Evolutionary conservation across 2,329 filamentous ascomycete species (phyloP).

Genomic region (Ascochyta pisi): DNA sequence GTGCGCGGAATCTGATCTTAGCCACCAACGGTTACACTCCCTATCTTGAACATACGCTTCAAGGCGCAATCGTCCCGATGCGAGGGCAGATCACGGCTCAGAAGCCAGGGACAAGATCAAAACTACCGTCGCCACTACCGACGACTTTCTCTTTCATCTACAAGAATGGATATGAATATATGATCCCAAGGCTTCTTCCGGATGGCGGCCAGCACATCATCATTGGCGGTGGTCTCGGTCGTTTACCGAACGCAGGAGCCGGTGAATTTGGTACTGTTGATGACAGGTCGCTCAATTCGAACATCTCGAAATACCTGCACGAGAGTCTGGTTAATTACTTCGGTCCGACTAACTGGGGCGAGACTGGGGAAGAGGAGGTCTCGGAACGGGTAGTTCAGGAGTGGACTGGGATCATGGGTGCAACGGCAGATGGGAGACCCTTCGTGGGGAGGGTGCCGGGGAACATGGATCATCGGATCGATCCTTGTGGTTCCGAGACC

Average conservation of each 20-base stretch:
- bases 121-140: conserved; percentile 49
- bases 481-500: neutral
- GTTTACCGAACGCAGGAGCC: conserved; percentile 52
- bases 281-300: conserved; percentile 60
- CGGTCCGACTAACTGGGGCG: conserved; percentile 52
- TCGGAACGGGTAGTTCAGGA: conserved; percentile 45
- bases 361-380: conserved; percentile 23
- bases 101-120: conserved; percentile 46
- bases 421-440: conserved; percentile 58
- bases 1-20: conserved; percentile 31
- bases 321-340: conserved; percentile 58
- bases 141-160: conserved; percentile 69
- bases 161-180: conserved; percentile 69
- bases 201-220: conserved; percentile 60
- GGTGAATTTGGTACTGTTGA: conserved; percentile 63
- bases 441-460: conserved; percentile 55
- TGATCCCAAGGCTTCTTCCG: conserved; percentile 61
- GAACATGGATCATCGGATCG: conserved; percentile 12
- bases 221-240: conserved; percentile 65
- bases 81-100: conserved; percentile 52
- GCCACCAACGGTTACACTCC: conserved; percentile 49
- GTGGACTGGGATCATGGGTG: conserved; percentile 62
- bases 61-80: conserved; percentile 51
- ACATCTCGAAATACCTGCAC: conserved; percentile 58
- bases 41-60: conserved; percentile 39